These are phyloP conservation scores for Plasmodium ovale DNA, from an alignment of 169 alveolate genomes.

Conservation along the genomic window DNA sequence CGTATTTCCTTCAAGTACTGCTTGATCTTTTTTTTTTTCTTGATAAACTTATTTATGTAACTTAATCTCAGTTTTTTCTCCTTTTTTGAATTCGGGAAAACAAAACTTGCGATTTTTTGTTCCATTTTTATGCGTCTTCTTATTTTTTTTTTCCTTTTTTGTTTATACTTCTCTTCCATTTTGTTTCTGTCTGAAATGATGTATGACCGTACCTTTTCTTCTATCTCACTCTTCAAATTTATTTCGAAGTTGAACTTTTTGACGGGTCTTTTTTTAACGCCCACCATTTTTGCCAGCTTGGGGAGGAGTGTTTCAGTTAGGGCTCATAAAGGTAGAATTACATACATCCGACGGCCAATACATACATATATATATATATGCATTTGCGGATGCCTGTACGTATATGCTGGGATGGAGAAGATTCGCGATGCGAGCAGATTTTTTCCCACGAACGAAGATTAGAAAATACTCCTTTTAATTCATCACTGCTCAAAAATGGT, in stretches of 20 bases:
- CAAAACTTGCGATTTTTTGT: constrained; percentile 53
- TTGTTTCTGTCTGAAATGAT: constrained; percentile 34
- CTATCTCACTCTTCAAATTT: constrained; percentile 35
- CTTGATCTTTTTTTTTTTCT: constrained; percentile 41
- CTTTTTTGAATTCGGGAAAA: constrained; percentile 65
- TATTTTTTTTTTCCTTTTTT: constrained; percentile 53
- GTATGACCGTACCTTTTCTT: constrained; percentile 48
- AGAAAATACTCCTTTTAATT: too few relatives aligned
- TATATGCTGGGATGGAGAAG: too few relatives aligned
- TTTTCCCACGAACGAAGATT: too few relatives aligned
- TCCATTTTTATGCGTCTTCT: constrained; percentile 74
- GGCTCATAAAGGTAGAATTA: background rate
- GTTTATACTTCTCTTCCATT: constrained; percentile 25
- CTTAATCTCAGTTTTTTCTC: constrained; percentile 65
- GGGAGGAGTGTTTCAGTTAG: background rate
- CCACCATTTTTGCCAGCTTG: constrained; percentile 11
- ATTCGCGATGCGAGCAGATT: too few relatives aligned
- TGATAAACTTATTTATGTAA: constrained; percentile 45
- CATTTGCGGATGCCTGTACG: background rate
- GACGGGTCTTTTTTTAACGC: constrained; percentile 58
- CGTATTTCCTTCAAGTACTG: constrained; percentile 43
- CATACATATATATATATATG: background rate
- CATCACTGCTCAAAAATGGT: too few relatives aligned
- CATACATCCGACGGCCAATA: background rate
- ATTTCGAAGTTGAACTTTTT: constrained; percentile 60